Evolutionary conservation across 78 protist species (phyloP).

Genomic region (Creolimax fragrantissima): DNA sequence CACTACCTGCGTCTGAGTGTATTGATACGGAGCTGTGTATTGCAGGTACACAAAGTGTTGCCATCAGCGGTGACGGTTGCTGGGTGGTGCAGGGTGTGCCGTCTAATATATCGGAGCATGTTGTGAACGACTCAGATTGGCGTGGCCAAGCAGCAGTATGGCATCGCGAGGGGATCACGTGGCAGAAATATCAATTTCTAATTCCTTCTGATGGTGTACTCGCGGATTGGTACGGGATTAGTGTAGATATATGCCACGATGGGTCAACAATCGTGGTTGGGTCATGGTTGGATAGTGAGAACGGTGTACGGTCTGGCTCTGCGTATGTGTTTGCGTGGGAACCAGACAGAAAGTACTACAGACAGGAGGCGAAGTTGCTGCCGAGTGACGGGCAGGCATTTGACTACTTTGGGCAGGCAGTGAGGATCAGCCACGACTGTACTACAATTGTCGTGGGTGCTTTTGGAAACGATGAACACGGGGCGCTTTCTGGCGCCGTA

Average conservation of each 20-base stretch:
- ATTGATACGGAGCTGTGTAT: not conserved
- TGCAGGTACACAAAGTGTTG: not conserved
- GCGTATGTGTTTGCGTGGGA: not conserved
- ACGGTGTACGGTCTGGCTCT: not conserved
- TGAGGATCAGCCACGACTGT: not conserved
- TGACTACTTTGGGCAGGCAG: not conserved
- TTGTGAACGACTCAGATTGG: not conserved
- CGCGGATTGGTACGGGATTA: not conserved
- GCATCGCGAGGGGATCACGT: not conserved
- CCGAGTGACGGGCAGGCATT: not conserved
- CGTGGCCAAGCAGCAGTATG: not conserved
- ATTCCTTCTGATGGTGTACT: not conserved
- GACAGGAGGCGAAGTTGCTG: not conserved
- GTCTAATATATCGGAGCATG: not conserved
- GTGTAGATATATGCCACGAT: not conserved
- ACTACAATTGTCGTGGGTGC: not conserved
- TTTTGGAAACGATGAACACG: not conserved
- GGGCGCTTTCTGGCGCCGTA: not conserved
- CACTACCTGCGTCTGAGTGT: not conserved
- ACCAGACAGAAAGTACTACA: not conserved
- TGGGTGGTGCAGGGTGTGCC: not conserved
- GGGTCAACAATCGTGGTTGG: not conserved
- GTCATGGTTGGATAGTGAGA: not conserved
- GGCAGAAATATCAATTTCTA: not conserved
- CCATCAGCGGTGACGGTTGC: not conserved